Base-by-base conservation (phyloP, 2,329 filamentous ascomycete species). In the Aureobasidium musti region DNA sequence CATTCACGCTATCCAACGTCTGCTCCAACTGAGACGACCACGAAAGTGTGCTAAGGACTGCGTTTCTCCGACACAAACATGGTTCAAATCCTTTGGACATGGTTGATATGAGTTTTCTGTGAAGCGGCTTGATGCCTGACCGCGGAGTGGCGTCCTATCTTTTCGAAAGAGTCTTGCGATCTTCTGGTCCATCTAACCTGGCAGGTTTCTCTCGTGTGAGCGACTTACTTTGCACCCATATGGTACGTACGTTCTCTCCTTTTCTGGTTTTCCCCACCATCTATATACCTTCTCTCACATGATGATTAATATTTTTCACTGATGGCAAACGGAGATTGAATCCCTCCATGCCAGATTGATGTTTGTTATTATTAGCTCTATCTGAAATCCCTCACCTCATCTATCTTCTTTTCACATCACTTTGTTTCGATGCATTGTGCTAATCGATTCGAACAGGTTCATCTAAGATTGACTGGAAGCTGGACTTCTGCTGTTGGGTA, bases 281-380 rank as follows among this genome's bases (percentile, higher is more conserved):
- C 5, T 43, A 6, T 5, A 57, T 26, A 45, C 39, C n/a, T 7
- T 2, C 11, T 7, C 13, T 26, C 2, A 45, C 13, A 59, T 59
- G 56, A 59, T 59, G 56, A 59, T 59, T 35, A 35, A 59, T 59
- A 52, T 33, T 47, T 47, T 33, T 45, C 37, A 57, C 56, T 59
- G 56, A 59, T 57, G 56, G 56, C 56, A 45, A 59, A 30, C 39
- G 56, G 56, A 59, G 56, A 59, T 59, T 59, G 56, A 59, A 59
- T 59, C 56, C 56, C 56, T 59, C 56, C 56, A 45, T 59, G 56
- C 28, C 56, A 45, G 39, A 17, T 33, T 43, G 56, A 59, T 59
- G 26, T 47, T 47, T 47, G 45, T 23, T 59, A 47, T 59, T 59
- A 59, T 59, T 59, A 59, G 56, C 56, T 59, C 56, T 59, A 59